Conservation (phyloP, 129 eudicot genomes). For the Helichrysum umbraculigerum region DNA sequence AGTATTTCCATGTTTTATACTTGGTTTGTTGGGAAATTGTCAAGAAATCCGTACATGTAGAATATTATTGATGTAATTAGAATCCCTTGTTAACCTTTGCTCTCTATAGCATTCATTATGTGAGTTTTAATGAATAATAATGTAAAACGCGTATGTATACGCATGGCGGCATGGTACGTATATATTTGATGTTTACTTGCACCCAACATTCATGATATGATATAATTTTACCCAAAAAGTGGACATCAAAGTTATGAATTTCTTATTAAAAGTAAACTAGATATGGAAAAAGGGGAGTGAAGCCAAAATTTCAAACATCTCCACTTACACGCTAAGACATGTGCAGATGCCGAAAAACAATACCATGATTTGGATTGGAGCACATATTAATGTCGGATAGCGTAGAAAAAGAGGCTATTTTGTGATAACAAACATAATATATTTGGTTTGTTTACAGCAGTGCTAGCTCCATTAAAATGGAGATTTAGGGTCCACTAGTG, state of each 20-base stretch:
- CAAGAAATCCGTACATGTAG: too few species aligned
- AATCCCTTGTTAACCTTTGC: too few species aligned
- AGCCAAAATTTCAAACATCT: slow-evolving; percentile 26
- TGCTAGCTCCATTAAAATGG: background rate
- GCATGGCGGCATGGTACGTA: too few species aligned
- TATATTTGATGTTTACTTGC: background rate
- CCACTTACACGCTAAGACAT: slow-evolving; percentile 30
- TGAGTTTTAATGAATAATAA: too few species aligned
- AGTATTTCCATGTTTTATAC: too few species aligned
- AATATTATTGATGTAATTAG: too few species aligned
- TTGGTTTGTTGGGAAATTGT: too few species aligned
- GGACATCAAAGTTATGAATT: slow-evolving; percentile 4
- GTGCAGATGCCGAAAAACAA: slow-evolving; percentile 14
- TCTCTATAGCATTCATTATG: too few species aligned
- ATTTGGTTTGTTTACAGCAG: background rate
- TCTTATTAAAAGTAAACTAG: background rate
- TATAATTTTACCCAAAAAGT: background rate
- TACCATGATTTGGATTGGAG: slow-evolving; percentile 9
- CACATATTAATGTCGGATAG: slow-evolving; percentile 19
- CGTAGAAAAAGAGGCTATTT: background rate
- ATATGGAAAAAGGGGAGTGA: slow-evolving; percentile 7
- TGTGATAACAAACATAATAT: slow-evolving; percentile 1
- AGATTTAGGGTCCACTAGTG: slow-evolving; percentile 15
- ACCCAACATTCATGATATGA: background rate
- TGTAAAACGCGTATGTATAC: too few species aligned